A percentile compares a stretch with the other conserved stretches of the same genome.
Evolutionary conservation across 192 early-diverging fungal genomes (phyloP).

Genomic region (Martensiomyces pterosporus): DNA sequence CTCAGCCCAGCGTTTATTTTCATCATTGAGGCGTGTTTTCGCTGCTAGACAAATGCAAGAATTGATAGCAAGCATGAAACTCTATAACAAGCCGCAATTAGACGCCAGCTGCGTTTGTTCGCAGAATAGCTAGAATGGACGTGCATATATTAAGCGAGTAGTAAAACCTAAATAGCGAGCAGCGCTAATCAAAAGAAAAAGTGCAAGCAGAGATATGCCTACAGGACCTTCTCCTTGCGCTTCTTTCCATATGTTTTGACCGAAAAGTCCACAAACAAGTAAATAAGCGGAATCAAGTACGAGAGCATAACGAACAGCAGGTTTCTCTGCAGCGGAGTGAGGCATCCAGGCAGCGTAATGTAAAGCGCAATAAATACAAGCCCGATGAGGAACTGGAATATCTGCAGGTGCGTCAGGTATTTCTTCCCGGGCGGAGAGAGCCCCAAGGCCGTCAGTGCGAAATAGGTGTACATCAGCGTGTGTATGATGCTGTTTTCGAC

Average conservation of each 20-base stretch:
- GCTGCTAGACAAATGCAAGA: too few species aligned
- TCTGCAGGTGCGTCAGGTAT: constrained; percentile 81
- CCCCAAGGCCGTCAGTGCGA: constrained; percentile 69
- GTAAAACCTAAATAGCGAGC: too few species aligned
- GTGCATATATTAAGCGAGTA: too few species aligned
- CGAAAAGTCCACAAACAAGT: constrained; percentile 80
- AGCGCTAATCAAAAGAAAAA: too few species aligned
- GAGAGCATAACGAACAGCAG: constrained; percentile 65
- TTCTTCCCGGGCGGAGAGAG: constrained; percentile 74
- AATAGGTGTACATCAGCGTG: constrained; percentile 84
- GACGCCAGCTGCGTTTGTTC: too few species aligned
- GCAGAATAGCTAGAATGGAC: too few species aligned
- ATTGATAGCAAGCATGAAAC: too few species aligned
- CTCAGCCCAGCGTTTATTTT: too few species aligned
- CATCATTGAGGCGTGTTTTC: too few species aligned
- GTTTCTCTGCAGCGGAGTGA: constrained; percentile 56
- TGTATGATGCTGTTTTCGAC: constrained; percentile 80
- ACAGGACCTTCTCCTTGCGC: constrained; percentile 27
- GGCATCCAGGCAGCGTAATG: constrained; percentile 60
- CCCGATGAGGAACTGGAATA: constrained; percentile 80
- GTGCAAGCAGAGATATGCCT: too few species aligned
- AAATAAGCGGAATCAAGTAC: constrained; percentile 74
- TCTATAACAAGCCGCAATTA: too few species aligned
- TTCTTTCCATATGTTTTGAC: constrained; percentile 62
- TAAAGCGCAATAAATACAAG: constrained; percentile 62